Evolutionary conservation across 768 basidiomycete species (phyloP), one percentile per base, ranked within the genome.

Genomic region (Coprinopsis strossmayeri): DNA sequence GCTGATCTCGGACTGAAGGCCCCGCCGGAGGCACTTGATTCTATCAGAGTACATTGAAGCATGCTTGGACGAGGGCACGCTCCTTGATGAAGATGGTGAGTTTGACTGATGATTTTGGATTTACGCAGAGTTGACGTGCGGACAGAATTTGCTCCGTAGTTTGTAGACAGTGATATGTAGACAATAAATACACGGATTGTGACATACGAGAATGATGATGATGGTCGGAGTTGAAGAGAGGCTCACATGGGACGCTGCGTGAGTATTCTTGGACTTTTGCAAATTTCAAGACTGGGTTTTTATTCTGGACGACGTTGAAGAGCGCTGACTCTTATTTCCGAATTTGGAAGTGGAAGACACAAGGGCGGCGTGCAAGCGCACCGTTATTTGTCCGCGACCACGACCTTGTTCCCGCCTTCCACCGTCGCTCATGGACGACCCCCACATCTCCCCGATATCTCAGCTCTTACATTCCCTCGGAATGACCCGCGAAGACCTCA

Each of bases 1-100:
- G 53, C 13, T 42, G 28, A 45, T 15, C 18, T 28, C 11, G 15
- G 12, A 5, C 32, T 48, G 1, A 49, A 93, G 91, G 57, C 89
- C 90, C 1, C 91, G 87, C 66, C 78, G 82, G 21, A 81, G 88
- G 40, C 78, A 88, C 57, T 72, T 94, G 4, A 74, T 95, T 7
- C 71, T 91, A 46, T 72, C 83, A 0, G 87, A 88, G 51, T 96
- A 79, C 62, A 78, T 96, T 32, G 67, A 76, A 35, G 84, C 81
- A 3, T 92, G 84, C 59, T 58, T 93, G 26, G 90, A 90, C n/a
- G 89, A 93, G 59, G 76, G 73, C 35, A 91, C 90, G 0, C 62
- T 94, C 35, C 72, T 93, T 30, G 82, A 91, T 61, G 92, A 95
- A 66, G 88, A 88, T 54, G 88, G 91, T 85, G 53, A 64, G 77